These are phyloP conservation scores for Botrytis fragariae DNA, from an alignment of 2,329 filamentous ascomycete genomes.

Conservation along the genomic window DNA sequence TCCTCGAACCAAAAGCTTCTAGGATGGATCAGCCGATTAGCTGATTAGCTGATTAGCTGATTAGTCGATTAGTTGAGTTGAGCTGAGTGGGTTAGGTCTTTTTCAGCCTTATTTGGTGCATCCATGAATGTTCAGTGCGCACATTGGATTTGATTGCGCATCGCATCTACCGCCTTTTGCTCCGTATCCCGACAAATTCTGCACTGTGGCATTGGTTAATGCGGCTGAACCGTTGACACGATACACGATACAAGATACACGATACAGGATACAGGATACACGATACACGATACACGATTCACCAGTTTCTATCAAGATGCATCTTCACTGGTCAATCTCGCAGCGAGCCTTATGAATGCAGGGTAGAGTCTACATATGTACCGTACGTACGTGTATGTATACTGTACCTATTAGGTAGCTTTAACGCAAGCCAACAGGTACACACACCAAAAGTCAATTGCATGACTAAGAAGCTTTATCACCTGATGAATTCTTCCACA, in stretches of 20 bases:
- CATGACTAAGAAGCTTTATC: background rate
- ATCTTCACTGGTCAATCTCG: background rate
- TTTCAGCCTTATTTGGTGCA: slow-evolving; percentile 10
- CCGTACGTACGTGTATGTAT: background rate
- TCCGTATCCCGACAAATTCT: background rate
- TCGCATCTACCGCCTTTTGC: background rate
- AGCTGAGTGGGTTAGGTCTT: background rate
- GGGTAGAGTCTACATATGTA: background rate
- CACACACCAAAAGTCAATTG: background rate
- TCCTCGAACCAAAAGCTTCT: background rate
- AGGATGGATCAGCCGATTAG: background rate
- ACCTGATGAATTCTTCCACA: background rate
- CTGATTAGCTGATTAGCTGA: background rate
- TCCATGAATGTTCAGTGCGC: background rate
- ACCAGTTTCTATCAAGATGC: background rate
- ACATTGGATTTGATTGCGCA: background rate
- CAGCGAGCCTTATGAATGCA: background rate
- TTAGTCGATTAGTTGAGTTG: too few species aligned
- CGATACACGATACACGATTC: background rate
- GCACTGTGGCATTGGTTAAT: background rate
- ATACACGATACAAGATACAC: background rate
- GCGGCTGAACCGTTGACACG: background rate
- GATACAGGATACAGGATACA: background rate
- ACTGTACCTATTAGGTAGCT: background rate
- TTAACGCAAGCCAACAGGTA: background rate